These are phyloP conservation scores for Hyphopichia homilentoma DNA, from an alignment of 805 yeast genomes.

Conservation along the genomic window DNA sequence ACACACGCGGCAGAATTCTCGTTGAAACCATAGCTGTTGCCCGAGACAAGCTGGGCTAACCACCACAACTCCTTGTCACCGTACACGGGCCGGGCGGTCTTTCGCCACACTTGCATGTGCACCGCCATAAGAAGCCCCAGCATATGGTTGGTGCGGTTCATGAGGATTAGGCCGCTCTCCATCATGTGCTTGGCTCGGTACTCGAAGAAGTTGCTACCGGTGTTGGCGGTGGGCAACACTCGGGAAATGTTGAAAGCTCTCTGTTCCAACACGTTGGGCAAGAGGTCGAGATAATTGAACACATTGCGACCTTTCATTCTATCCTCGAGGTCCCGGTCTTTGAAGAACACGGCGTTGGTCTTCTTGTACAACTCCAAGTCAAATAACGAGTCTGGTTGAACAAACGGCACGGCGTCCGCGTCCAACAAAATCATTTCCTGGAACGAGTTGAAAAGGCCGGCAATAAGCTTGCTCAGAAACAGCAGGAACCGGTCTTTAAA, in stretches of 20 bases:
- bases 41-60: slow-evolving; percentile 51
- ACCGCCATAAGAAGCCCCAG: slow-evolving; percentile 44
- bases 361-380: slow-evolving; percentile 11
- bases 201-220: slow-evolving; percentile 24
- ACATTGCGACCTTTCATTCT: slow-evolving; percentile 31
- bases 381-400: slow-evolving; percentile 19
- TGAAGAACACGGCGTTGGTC: slow-evolving; percentile 19
- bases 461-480: slow-evolving; percentile 34
- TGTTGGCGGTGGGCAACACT: too few species aligned
- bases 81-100: slow-evolving; percentile 48
- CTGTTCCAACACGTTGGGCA: too few species aligned
- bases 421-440: slow-evolving; percentile 33
- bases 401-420: slow-evolving; percentile 37
- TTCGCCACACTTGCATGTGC: slow-evolving; percentile 28
- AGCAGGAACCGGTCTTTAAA: too few species aligned
- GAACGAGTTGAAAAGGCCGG: slow-evolving; percentile 32
- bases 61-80: slow-evolving; percentile 81
- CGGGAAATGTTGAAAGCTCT: too few species aligned
- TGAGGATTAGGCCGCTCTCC: slow-evolving; percentile 30
- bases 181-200: slow-evolving; percentile 28
- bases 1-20: slow-evolving; percentile 53
- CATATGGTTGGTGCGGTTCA: slow-evolving; percentile 48
- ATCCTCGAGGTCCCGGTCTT: slow-evolving; percentile 23
- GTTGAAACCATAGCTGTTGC: slow-evolving; percentile 53
- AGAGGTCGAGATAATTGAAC: slow-evolving; percentile 31